Base-by-base conservation (phyloP, 202 grass and related monocot species). In the Brachypodium distachyon region DNA sequence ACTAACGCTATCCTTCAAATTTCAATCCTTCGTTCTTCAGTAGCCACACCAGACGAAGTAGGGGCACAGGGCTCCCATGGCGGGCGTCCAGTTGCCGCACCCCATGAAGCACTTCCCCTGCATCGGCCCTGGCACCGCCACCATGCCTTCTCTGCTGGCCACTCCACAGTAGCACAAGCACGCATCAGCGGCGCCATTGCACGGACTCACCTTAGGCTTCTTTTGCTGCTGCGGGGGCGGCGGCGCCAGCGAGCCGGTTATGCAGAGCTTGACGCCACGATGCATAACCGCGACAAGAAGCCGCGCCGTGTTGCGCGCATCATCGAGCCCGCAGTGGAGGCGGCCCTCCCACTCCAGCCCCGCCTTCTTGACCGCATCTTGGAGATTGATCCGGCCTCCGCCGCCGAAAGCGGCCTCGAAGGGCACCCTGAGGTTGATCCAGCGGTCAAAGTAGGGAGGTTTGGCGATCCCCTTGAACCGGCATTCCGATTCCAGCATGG, bases 401-500 rank as follows among this genome's bases (percentile, higher is more conserved):
- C 28, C 33, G 3, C 56, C 53, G 26, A 84, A 60, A 7, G 36
- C 73, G 26, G 55, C 51, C 19, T 85, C 41, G 58, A 85, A 89
- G 37, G 59, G 77, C 17, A 77, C 41, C n/a, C 75, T 65, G 18
- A 89, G 78, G 34, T 89, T 84, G 39, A 84, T 64, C 82, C 87
- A 89, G 7, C 50, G 46, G n/a, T 90, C 59, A 7, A 90, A 89
- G 12, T 85, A 90, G 3, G 6, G 0, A 6, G 82, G 79, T 38
- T 86, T 90, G 3, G 9, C 31, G 22, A 90, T 21, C 1, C 39
- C 52, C 36, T 90, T 86, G 39, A 90, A 79, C 10, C 9, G 37
- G 62, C 83, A 86, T 53, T 90, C 87, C 58, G 63, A 80, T 28
- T 81, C 67, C 31, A 85, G 76, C 82, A 89, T 82, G 2, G 64